Percentiles rank a stretch among this genome's conserved stretches.
phyloP scores from a whole-genome alignment of 805 yeast species.

The Candida dendrica region DNA sequence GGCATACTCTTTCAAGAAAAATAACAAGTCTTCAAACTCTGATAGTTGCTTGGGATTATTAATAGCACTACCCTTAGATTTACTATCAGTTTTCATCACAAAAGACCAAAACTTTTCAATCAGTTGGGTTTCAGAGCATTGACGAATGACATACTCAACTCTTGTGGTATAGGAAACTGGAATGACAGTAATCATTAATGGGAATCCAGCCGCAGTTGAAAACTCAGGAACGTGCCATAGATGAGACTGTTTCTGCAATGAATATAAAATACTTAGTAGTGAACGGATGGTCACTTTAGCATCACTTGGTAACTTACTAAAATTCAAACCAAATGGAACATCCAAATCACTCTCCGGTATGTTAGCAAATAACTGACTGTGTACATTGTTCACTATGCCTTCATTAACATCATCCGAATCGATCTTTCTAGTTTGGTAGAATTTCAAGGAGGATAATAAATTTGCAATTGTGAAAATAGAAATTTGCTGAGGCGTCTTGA shows the following conservation, averaged over 20 bases:
- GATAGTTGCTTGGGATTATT: background rate
- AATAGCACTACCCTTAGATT: no score
- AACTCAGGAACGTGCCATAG: conserved; percentile 34
- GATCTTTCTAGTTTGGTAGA: no score
- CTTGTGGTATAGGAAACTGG: conserved; percentile 33
- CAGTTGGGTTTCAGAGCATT: conserved; percentile 18
- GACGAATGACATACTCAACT: conserved; percentile 25
- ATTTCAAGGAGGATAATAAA: no score
- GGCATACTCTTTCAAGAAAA: conserved; percentile 45
- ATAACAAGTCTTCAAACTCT: conserved; percentile 30
- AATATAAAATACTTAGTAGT: conserved; percentile 28
- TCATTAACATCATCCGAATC: no score
- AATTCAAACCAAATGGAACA: no score
- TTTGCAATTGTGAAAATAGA: conserved; percentile 10
- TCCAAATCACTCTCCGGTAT: no score
- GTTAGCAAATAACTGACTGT: no score
- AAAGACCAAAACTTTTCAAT: conserved; percentile 17
- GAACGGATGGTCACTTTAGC: background rate
- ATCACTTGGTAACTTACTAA: background rate
- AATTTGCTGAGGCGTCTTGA: conserved; percentile 17
- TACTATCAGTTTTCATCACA: no score
- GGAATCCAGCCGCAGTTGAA: conserved; percentile 25
- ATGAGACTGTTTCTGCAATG: conserved; percentile 41
- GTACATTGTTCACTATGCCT: no score
- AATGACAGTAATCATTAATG: conserved; percentile 35